Base-by-base conservation (phyloP, 495 filamentous ascomycete genomes). In the Astrothelium subdiscretum region DNA sequence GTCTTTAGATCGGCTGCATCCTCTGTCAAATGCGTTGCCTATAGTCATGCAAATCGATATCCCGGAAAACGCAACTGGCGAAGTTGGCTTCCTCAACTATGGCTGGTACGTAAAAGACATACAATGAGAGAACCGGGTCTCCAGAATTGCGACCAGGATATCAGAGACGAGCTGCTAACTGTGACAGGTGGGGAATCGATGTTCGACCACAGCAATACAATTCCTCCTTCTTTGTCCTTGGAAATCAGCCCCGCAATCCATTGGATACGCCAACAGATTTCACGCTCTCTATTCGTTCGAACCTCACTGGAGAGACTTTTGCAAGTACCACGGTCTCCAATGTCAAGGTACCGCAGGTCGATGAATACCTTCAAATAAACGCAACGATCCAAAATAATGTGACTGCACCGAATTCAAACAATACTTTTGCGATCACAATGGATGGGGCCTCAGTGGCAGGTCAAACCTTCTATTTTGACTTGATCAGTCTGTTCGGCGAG, bases 401-500 rank as follows among this genome's bases (percentile, higher is more conserved):
- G 32, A 43, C 71, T 15, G 82, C 85, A 10, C 73, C 80, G 4
- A 81, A 82, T 69, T 78, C 77, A 51, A 84, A 88, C 38, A 90
- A 89, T 66, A 85, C 84, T 35, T 86, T 86, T 67, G 78, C 78
- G 2, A 65, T 89, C 32, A 81, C 81, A 3, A 82, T 86, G 62
- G 77, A 87, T 64, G 73, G 72, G 71, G 5, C 76, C 75, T 61
- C 67, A 59, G 44, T 62, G 2, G 63, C 24, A 18, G 61, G 61
- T 10, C 61, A 63, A 42, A 63, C 61, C 3, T 77, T 88, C 58
- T 83, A 85, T 62, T 85, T 89, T 66, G 81, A 84, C 58, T 70
- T 87, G 32, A 81, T 89, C 63, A 81, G 81, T 43, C 63, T 90
- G 31, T 90, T 88, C 69, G 85, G 85, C 2, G 84, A 84, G 5